A percentile compares a stretch with the other conserved stretches of the same genome.
Evolutionary conservation across 169 alveolate species (phyloP).

Genomic region (Babesia gibsoni): DNA sequence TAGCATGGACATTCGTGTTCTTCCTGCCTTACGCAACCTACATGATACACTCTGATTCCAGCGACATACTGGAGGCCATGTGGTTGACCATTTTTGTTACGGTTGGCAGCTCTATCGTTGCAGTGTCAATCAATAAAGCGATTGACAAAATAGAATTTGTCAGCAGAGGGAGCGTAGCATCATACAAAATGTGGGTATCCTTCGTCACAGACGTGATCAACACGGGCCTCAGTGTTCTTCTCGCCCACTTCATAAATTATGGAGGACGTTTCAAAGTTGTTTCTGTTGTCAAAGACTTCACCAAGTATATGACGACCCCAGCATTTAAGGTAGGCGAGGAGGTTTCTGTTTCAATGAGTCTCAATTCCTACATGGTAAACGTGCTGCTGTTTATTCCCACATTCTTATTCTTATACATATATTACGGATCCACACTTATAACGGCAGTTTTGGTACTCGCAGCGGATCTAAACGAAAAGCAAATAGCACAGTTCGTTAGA

Average conservation of each 20-base stretch:
- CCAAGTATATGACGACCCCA: slow-evolving; percentile 11
- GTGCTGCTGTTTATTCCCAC: slow-evolving; percentile 41
- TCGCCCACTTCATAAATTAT: slow-evolving; percentile 66
- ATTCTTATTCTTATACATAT: neutral
- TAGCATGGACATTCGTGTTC: slow-evolving; percentile 61
- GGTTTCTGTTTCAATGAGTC: slow-evolving; percentile 48
- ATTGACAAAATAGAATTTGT: slow-evolving; percentile 46
- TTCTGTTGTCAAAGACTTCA: slow-evolving; percentile 25
- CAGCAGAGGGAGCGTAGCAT: slow-evolving; percentile 47
- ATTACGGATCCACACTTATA: slow-evolving; percentile 33
- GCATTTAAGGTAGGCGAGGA: slow-evolving; percentile 62
- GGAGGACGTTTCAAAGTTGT: slow-evolving; percentile 69
- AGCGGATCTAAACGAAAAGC: slow-evolving; percentile 18
- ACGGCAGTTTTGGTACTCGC: slow-evolving; percentile 23
- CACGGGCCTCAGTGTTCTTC: slow-evolving; percentile 50
- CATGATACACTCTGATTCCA: slow-evolving; percentile 31
- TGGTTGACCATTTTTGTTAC: slow-evolving; percentile 60
- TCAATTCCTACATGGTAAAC: slow-evolving; percentile 35
- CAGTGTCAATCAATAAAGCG: slow-evolving; percentile 24
- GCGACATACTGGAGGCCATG: slow-evolving; percentile 31
- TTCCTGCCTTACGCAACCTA: slow-evolving; percentile 71
- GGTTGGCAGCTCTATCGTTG: slow-evolving; percentile 59
- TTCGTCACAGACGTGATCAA: slow-evolving; percentile 45
- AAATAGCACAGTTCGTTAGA: slow-evolving; percentile 5
- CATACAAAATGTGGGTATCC: slow-evolving; percentile 55